Evolutionary conservation across 1,284 basidiomycete species (phyloP).

Genomic region (Termitomyces sp.): DNA sequence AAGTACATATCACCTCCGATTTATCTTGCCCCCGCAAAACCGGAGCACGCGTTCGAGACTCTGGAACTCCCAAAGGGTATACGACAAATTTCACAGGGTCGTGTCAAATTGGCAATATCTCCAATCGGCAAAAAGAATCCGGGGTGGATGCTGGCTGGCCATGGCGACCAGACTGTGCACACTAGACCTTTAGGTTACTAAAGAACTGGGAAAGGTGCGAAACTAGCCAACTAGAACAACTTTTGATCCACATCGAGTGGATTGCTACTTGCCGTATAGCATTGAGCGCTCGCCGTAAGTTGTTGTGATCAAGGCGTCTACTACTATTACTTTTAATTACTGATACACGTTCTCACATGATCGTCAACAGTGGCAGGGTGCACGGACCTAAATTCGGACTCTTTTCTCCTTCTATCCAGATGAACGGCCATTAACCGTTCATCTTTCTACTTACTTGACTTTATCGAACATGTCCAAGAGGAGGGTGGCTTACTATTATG

Average conservation of each 20-base stretch:
- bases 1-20: neutral
- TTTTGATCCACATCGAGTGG: neutral
- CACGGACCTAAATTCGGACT: conserved; percentile 14
- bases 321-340: neutral
- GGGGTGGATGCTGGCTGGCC: neutral
- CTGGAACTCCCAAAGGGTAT: conserved; percentile 1
- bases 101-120: conserved; percentile 7
- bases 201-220: neutral
- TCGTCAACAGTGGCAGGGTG: conserved; percentile 13
- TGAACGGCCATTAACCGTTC: conserved; percentile 10
- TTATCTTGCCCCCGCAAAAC: neutral
- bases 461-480: conserved; percentile 43
- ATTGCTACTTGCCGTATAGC: neutral
- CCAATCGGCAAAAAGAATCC: conserved; percentile 6
- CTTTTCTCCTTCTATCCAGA: conserved; percentile 13
- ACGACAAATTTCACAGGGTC: conserved; percentile 7
- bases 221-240: neutral
- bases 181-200: neutral
- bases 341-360: conserved; percentile 14
- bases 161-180: neutral
- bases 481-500: conserved; percentile 61
- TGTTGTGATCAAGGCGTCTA: conserved; percentile 1
- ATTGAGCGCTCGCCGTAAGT: neutral
- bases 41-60: neutral
- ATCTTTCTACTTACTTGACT: neutral